Conservation (phyloP, 2,329 filamentous ascomycete genomes). For the Didymella glomerata region DNA sequence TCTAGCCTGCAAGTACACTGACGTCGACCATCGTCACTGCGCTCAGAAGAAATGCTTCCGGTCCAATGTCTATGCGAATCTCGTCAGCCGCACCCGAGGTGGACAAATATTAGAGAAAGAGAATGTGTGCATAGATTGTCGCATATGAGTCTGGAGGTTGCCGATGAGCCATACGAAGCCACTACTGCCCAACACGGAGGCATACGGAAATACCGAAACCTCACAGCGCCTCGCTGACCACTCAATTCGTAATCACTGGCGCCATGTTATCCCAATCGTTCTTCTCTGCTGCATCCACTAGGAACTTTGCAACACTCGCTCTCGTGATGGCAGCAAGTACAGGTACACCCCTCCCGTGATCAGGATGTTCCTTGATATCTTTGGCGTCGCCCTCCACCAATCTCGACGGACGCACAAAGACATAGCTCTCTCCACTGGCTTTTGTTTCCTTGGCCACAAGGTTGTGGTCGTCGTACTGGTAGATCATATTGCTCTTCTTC, state of each 20-base stretch:
- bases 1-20: slow-evolving; percentile 3
- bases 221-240: not conserved
- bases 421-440: slow-evolving; percentile 50
- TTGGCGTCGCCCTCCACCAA: slow-evolving; percentile 53
- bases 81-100: not conserved
- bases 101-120: not conserved
- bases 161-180: not conserved
- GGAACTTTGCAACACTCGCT: slow-evolving; percentile 57
- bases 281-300: slow-evolving; percentile 56
- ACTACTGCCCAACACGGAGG: not conserved
- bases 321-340: slow-evolving; percentile 52
- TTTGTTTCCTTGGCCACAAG: slow-evolving; percentile 56
- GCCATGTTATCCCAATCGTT: slow-evolving; percentile 55
- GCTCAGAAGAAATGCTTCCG: not conserved
- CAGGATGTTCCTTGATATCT: slow-evolving; percentile 53
- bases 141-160: not conserved
- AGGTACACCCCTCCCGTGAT: slow-evolving; percentile 55
- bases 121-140: not conserved
- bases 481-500: slow-evolving; percentile 57
- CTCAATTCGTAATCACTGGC: slow-evolving; percentile 58
- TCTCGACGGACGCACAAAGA: slow-evolving; percentile 58
- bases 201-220: not conserved
- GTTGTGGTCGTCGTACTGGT: slow-evolving; percentile 60
- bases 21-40: not conserved
- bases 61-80: not conserved